A percentile compares a stretch with the other conserved stretches of the same genome.
Evolutionary conservation across 192 early-diverging fungal species (phyloP).

Genomic region (Phlyctochytrium arcticum): DNA sequence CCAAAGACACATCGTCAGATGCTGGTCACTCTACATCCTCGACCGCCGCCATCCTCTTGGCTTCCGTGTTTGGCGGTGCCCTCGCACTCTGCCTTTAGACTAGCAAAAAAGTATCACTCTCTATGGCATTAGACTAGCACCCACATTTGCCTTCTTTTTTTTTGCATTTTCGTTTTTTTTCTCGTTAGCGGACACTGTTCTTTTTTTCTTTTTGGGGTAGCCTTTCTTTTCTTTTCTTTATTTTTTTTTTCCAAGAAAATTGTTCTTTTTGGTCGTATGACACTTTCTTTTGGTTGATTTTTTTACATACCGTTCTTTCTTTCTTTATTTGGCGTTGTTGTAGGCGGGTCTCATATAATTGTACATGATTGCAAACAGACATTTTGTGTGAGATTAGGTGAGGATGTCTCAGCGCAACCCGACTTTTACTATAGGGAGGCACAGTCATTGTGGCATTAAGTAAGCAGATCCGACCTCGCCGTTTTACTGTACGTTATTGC

Average conservation of each 20-base stretch:
- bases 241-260: neutral
- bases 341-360: no score
- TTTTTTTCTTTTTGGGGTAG: neutral
- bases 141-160: neutral
- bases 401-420: no score
- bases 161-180: neutral
- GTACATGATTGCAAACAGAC: no score
- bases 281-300: neutral
- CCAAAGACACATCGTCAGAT: neutral
- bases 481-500: no score
- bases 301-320: neutral
- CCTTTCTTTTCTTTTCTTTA: neutral
- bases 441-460: no score
- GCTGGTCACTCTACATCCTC: no score
- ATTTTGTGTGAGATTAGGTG: no score
- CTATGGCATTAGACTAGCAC: neutral
- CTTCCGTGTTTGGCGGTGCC: neutral
- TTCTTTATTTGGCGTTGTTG: neutral
- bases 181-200: neutral
- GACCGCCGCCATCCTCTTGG: no score
- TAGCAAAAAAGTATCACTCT: neutral
- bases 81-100: neutral
- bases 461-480: no score
- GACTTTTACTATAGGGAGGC: no score
- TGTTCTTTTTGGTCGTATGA: neutral